Evolutionary conservation across 306 rosid species (phyloP), one percentile per base, ranked within the genome.

Genomic region (Castanospermum australe): DNA sequence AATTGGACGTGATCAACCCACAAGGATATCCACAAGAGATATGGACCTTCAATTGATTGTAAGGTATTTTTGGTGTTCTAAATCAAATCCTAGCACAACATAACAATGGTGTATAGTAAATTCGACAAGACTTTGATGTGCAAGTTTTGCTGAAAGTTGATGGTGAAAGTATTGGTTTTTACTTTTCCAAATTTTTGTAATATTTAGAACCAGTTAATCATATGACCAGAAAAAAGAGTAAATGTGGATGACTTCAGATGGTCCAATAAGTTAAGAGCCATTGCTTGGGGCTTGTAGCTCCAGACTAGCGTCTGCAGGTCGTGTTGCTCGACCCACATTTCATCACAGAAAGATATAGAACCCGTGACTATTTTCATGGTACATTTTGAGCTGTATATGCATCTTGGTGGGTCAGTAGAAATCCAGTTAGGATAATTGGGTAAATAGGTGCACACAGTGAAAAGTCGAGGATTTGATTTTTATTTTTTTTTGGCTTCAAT

Each of bases 341-440:
- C 67, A 56, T 78, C 84, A 68, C 70, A 75, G 67, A 50, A 79
- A 78, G 81, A 77, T 36, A 77, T 36, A 59, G 78, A 79, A 80
- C 89, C 89, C 89, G 89, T 86, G 89, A 86, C 85, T 71, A 80
- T 65, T 57, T 71, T 66, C 39, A 76, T 76, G 84, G 87, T 86
- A 83, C 89, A 86, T 71, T 77, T 76, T 76, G 79, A 86, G 76
- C 81, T 83, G 67, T 79, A n/a, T 82, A 30, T 82, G 87, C 80
- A 83, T 75, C 61, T 52, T 33, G 56, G 77, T 61, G 76, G 76
- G 85, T 83, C 87, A 79, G 61, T 64, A 48, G 67, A 48, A 51
- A 65, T 63, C 70, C 47, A 61, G 65, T 52, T 18, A 50, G 75
- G 47, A 39, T 71, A 51, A 68, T 15, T 79, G 73, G 70, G 52